A percentile compares a stretch with the other conserved stretches of the same genome.
Evolutionary conservation across 306 rosid species (phyloP).

Genomic region (Lagenaria siceraria): DNA sequence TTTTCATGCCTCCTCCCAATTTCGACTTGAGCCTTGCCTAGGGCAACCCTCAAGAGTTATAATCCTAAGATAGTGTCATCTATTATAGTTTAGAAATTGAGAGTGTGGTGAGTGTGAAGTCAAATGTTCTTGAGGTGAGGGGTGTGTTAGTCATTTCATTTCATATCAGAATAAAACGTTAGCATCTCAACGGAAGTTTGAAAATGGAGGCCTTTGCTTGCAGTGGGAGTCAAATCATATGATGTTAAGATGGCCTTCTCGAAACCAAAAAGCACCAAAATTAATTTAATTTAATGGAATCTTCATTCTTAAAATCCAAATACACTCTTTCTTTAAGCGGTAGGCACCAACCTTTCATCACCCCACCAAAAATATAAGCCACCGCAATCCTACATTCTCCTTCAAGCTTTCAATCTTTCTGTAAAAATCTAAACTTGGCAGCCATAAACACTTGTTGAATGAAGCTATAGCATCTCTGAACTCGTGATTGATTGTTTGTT

Average conservation of each 20-base stretch:
- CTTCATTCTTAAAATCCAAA: not conserved
- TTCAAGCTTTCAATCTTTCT: not conserved
- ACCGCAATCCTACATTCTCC: not conserved
- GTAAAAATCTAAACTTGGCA: not conserved
- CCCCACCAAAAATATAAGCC: slow-evolving; percentile 10
- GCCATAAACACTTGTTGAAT: not conserved
- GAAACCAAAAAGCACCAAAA: not conserved
- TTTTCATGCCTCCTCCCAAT: too few species aligned
- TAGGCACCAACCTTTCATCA: slow-evolving; percentile 10
- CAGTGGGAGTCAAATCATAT: not conserved
- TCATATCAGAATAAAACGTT: not conserved
- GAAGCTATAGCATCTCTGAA: not conserved
- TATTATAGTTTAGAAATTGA: too few species aligned
- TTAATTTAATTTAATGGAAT: not conserved
- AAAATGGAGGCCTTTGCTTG: slow-evolving; percentile 5
- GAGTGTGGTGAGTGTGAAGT: not conserved
- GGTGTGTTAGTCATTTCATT: not conserved
- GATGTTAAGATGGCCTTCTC: not conserved
- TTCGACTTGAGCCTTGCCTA: too few species aligned
- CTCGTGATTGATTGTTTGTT: not conserved
- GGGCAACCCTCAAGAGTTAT: too few species aligned
- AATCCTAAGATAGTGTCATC: too few species aligned
- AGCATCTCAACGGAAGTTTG: not conserved
- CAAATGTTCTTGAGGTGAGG: not conserved
- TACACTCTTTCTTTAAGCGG: not conserved